Percentiles rank a stretch among this genome's conserved stretches.
These are phyloP conservation scores for Gonapodya prolifera DNA, from an alignment of 192 early-diverging fungal genomes.

Conservation along the genomic window DNA sequence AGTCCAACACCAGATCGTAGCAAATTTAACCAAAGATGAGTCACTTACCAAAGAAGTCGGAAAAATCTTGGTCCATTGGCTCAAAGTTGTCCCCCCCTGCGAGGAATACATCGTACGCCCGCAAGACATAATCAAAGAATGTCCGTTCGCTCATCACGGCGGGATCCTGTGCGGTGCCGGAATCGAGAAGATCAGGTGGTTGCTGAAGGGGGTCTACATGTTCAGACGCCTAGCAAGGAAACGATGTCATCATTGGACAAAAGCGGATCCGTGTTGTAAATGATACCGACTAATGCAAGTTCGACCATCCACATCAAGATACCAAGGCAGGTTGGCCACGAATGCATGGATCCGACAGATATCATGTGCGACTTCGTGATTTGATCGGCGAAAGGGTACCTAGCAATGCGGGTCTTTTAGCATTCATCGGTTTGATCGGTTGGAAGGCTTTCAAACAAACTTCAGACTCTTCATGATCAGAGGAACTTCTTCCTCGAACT, in stretches of 20 bases:
- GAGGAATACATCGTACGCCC: conserved; percentile 52
- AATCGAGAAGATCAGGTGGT: conserved; percentile 8
- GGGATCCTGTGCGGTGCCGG: conserved; percentile 19
- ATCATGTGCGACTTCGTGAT: conserved; percentile 59
- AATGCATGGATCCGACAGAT: conserved; percentile 54
- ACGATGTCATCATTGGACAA: background rate
- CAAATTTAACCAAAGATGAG: background rate
- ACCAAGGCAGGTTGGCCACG: conserved; percentile 54
- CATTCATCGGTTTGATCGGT: background rate
- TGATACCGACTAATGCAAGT: conserved; percentile 32
- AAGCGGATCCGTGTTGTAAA: background rate
- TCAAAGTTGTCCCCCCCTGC: conserved; percentile 50
- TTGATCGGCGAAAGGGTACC: conserved; percentile 44
- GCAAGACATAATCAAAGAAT: conserved; percentile 56
- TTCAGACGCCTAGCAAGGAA: background rate
- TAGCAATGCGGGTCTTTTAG: conserved; percentile 2
- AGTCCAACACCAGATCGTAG: background rate
- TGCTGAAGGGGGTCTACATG: background rate
- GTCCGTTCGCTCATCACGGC: conserved; percentile 46
- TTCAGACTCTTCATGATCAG: conserved; percentile 41
- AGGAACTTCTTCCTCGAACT: conserved; percentile 60
- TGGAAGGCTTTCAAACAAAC: conserved; percentile 19
- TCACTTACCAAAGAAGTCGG: conserved; percentile 34
- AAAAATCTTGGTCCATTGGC: conserved; percentile 39
- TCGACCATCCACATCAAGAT: conserved; percentile 69